Base-by-base conservation (phyloP, 495 filamentous ascomycete species). In the Neurospora tetraspora region DNA sequence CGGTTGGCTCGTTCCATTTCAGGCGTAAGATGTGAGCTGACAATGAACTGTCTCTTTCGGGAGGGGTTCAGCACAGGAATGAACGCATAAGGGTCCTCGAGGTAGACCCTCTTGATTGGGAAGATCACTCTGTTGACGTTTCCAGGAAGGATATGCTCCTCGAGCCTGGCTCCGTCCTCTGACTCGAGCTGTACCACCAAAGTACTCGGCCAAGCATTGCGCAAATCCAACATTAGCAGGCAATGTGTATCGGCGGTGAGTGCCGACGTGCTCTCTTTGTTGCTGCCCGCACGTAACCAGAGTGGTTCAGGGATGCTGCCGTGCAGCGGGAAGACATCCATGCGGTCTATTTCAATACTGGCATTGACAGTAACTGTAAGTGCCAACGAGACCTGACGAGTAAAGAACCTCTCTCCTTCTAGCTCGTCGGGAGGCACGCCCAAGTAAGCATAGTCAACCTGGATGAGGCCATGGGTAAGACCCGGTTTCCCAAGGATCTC, bases 351-450 rank as follows among this genome's bases (percentile, higher is more conserved):
- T 74, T 96, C 92, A 23, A 97, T 85, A 76, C 92, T 94, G 14
- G 94, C 92, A 79, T 97, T 97, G 43, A 98, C 94, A 5, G 94
- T 97, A 27, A 97, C 86, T 0, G 92, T 93, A 69, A 98, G 81
- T 10, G 93, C 93, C 45, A 97, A 85, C 43, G 90, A 90, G 31
- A 97, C 82, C 75, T 95, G 91, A 69, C 94, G 88, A 18, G 95
- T 97, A 77, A 93, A 94, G 76, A 97, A 96, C 37, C 87, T 85
- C 59, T 91, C 89, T 16, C 27, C 53, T n/a, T 85, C 85, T 4
- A 94, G 81, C 53, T 93, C 87, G 16, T 85, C 83, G 23, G 85
- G 85, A 20, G 90, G 83, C 38, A 87, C 84, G 7, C 91, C 93
- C 40, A 97, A 83, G 75, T 89, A 81, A 5, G 90, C 91, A 78